A percentile compares a stretch with the other conserved stretches of the same genome.
Evolutionary conservation across 2,329 filamentous ascomycete species (phyloP).

Genomic region (Fusarium keratoplasticum): DNA sequence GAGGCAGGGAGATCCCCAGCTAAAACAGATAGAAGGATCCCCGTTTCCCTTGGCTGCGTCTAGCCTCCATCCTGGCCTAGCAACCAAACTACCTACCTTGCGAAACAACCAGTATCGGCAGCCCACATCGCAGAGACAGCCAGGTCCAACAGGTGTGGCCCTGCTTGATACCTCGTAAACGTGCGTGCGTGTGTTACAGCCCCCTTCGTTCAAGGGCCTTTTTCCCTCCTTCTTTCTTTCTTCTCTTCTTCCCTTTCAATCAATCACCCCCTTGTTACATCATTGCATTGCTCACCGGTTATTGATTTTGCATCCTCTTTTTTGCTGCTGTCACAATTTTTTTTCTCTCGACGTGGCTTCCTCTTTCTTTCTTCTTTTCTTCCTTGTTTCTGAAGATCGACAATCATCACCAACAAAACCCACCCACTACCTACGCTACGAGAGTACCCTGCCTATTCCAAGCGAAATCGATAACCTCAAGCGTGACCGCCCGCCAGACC

Average conservation of each 20-base stretch:
- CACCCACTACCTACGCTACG: constrained; percentile 1
- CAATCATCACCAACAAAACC: constrained; percentile 2
- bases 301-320: background rate
- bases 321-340: constrained; percentile 19
- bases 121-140: constrained; percentile 28
- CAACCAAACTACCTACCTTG: constrained; percentile 6
- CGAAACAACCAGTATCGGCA: constrained; percentile 16
- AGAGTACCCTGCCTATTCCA: background rate
- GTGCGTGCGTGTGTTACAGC: constrained; percentile 23
- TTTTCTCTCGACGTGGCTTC: constrained; percentile 13
- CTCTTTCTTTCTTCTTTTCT: background rate
- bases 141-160: background rate
- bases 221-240: constrained; percentile 22
- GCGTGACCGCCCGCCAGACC: constrained; percentile 7
- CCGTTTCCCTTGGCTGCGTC: background rate
- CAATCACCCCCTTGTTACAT: constrained; percentile 14
- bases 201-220: constrained; percentile 31
- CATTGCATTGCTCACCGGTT: constrained; percentile 13
- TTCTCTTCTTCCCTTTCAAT: constrained; percentile 20
- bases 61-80: background rate
- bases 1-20: constrained; percentile 27
- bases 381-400: constrained; percentile 10
- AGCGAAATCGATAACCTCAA: constrained; percentile 8
- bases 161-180: constrained; percentile 17
- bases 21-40: constrained; percentile 15